phyloP scores from a whole-genome alignment of 495 filamentous ascomycete species.

The Parathielavia appendiculata region DNA sequence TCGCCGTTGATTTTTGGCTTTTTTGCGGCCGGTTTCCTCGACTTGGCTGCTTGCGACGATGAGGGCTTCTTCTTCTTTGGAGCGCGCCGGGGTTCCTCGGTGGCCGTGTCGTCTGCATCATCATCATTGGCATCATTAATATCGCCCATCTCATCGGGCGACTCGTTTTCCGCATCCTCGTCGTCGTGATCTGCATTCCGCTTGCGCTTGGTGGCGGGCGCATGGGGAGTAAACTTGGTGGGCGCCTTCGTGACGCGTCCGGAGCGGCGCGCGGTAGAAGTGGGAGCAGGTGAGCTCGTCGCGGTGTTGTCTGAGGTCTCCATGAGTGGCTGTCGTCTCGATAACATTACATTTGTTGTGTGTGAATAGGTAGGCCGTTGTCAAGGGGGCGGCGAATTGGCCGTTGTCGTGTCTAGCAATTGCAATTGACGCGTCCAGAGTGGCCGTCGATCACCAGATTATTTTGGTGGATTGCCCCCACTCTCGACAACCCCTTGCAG shows the following conservation, averaged over 20 bases:
- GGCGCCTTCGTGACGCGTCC: constrained; percentile 75
- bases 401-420: constrained; percentile 3
- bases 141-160: constrained; percentile 49
- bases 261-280: constrained; percentile 61
- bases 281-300: constrained; percentile 47
- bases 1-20: constrained; percentile 69
- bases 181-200: constrained; percentile 46
- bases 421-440: constrained; percentile 34
- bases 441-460: constrained; percentile 26
- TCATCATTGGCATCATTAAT: constrained; percentile 47
- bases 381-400: constrained; percentile 7
- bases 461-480: constrained; percentile 29
- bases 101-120: constrained; percentile 39
- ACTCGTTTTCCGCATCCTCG: constrained; percentile 52
- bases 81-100: constrained; percentile 35
- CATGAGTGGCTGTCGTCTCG: constrained; percentile 36
- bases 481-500: no score
- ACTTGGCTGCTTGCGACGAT: constrained; percentile 35
- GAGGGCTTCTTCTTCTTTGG: constrained; percentile 29
- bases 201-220: constrained; percentile 49
- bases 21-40: constrained; percentile 61
- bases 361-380: constrained; percentile 11
- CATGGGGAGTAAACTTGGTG: constrained; percentile 55
- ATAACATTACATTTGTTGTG: constrained; percentile 32
- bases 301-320: constrained; percentile 56